Conservation (phyloP, 2,329 filamentous ascomycete species). For the Aspergillus proliferans region DNA sequence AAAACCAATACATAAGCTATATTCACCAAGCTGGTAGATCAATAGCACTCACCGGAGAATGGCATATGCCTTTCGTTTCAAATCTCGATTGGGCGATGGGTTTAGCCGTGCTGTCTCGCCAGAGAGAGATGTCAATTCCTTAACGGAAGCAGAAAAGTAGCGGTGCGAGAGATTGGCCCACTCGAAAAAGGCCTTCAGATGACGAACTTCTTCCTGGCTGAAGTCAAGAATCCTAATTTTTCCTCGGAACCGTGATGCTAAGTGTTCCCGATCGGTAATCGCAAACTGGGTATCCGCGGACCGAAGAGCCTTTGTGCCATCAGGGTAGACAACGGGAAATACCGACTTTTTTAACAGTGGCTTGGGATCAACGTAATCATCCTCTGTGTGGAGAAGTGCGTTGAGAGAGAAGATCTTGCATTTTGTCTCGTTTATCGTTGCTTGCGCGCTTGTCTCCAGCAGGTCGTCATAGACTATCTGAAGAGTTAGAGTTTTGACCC, state of each 20-base stretch:
- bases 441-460: neutral
- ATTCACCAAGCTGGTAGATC: too few species aligned
- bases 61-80: too few species aligned
- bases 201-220: neutral
- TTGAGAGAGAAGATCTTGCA: conserved; percentile 5
- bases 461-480: conserved; percentile 6
- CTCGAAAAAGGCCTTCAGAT: too few species aligned
- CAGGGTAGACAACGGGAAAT: conserved; percentile 3
- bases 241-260: neutral
- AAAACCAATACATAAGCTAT: too few species aligned
- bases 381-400: conserved; percentile 1
- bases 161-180: too few species aligned
- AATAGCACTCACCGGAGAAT: too few species aligned
- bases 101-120: too few species aligned
- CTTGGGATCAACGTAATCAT: neutral
- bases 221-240: conserved; percentile 5
- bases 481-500: conserved; percentile 5
- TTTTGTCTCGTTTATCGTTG: conserved; percentile 3
- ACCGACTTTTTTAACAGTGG: neutral
- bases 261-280: conserved; percentile 6
- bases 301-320: conserved; percentile 1
- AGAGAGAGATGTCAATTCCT: too few species aligned
- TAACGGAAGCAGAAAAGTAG: too few species aligned
- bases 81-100: too few species aligned
- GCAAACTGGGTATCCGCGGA: conserved; percentile 1